These are phyloP conservation scores for Abrus precatorius DNA, from an alignment of 306 rosid genomes.

Conservation along the genomic window DNA sequence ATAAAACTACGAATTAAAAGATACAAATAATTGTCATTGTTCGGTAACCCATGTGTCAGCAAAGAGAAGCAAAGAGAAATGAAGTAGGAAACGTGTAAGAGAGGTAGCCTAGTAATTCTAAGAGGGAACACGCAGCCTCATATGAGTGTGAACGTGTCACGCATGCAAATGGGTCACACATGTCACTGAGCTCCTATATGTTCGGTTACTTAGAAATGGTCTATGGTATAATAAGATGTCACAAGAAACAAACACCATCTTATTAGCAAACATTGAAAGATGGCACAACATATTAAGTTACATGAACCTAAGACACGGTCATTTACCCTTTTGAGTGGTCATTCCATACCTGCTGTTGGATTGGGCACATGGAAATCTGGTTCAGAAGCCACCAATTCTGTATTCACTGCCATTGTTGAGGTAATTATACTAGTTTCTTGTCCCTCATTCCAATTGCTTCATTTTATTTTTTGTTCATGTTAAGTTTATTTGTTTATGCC, in stretches of 20 bases:
- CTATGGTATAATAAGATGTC: constrained; percentile 14
- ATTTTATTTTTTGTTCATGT: no score
- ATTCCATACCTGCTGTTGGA: constrained; percentile 62
- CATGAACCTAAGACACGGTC: constrained; percentile 54
- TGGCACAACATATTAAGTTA: constrained; percentile 53
- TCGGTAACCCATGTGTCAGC: not conserved
- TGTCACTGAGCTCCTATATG: constrained; percentile 7
- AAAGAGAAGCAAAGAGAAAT: not conserved
- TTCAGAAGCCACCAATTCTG: constrained; percentile 55
- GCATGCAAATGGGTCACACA: constrained; percentile 53
- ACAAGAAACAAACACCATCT: not conserved
- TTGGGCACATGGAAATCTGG: constrained; percentile 70
- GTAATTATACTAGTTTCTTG: constrained; percentile 25
- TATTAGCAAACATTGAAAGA: not conserved
- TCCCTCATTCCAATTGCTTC: not conserved
- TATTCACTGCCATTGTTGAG: constrained; percentile 53
- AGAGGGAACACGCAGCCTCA: constrained; percentile 34
- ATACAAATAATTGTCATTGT: not conserved
- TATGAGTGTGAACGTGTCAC: constrained; percentile 46
- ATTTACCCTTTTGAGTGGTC: constrained; percentile 59
- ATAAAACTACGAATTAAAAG: no score
- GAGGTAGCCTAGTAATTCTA: not conserved
- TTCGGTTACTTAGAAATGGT: constrained; percentile 26
- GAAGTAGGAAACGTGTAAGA: constrained; percentile 39
- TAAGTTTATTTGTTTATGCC: not conserved